These are phyloP conservation scores for Pichia membranifaciens DNA, from an alignment of 805 yeast genomes.

Conservation along the genomic window DNA sequence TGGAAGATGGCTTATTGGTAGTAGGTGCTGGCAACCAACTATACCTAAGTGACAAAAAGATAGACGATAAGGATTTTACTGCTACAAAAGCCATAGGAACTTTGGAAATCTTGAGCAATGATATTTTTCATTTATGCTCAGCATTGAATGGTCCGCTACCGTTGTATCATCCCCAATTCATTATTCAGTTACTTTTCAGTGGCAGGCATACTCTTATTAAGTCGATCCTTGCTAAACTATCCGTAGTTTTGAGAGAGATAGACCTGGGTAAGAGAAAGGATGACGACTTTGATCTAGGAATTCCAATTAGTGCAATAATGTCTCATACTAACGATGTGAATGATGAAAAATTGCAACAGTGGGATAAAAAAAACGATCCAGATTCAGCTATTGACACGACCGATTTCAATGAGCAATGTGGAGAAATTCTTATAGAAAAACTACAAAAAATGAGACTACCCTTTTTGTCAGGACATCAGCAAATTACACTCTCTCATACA, in stretches of 20 bases:
- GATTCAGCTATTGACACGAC: conserved; percentile 10
- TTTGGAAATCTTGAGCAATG: conserved; percentile 47
- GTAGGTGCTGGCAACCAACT: conserved; percentile 89
- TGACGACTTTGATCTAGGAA: conserved; percentile 24
- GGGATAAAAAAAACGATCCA: conserved; percentile 14
- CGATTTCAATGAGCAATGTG: conserved; percentile 27
- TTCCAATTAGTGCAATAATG: conserved; percentile 5
- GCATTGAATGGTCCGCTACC: conserved; percentile 88
- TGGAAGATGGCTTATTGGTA: conserved; percentile 69
- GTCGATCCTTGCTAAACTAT: conserved; percentile 49
- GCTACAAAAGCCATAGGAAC: conserved; percentile 54
- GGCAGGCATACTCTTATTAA: conserved; percentile 52
- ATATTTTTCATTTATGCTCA: conserved; percentile 63
- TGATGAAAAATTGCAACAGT: conserved; percentile 1
- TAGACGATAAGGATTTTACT: conserved; percentile 49
- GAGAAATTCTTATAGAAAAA: conserved; percentile 48
- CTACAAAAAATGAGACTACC: conserved; percentile 67
- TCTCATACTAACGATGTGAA: neutral
- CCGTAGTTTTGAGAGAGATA: conserved; percentile 48
- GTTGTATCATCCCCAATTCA: conserved; percentile 81
- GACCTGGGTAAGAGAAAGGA: conserved; percentile 31
- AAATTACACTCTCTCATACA: conserved; percentile 68
- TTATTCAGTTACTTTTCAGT: conserved; percentile 67
- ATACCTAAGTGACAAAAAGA: conserved; percentile 66
- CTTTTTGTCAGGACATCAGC: conserved; percentile 84